These are phyloP conservation scores for Pythium apleroticum DNA, from an alignment of 352 stramenopile species.

Conservation along the genomic window DNA sequence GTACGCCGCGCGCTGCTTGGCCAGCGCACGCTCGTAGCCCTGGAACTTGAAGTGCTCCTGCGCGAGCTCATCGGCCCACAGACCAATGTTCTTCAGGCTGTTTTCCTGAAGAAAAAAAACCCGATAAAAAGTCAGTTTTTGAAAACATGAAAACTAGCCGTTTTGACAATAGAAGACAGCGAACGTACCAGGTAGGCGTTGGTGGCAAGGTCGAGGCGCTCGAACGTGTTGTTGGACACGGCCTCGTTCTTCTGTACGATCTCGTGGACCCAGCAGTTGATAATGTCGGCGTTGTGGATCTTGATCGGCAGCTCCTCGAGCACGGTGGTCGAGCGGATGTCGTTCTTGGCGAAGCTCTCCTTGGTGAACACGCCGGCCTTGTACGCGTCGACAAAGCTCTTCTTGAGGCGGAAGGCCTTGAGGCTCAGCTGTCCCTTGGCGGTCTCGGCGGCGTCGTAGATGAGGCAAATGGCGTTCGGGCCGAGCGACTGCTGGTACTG, in stretches of 20 bases:
- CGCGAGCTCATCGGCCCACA: constrained; percentile 97
- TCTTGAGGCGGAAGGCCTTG: constrained; percentile 96
- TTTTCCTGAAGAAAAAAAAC: constrained; percentile 75
- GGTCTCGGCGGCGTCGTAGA: constrained; percentile 98
- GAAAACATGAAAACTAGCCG: background rate
- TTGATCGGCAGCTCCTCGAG: constrained; percentile 96
- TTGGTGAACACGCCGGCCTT: constrained; percentile 85
- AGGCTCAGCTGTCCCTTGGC: constrained; percentile 92
- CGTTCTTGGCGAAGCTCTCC: constrained; percentile 80
- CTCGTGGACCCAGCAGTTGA: constrained; percentile 94
- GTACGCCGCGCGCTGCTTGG: constrained; percentile 82
- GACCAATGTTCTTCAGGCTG: constrained; percentile 97
- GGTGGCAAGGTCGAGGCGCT: constrained; percentile 95
- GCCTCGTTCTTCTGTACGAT: constrained; percentile 62
- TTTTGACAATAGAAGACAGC: constrained; percentile 3
- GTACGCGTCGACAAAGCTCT: constrained; percentile 91
- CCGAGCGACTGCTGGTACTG: constrained; percentile 97
- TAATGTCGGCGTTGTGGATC: constrained; percentile 94
- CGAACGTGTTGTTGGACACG: constrained; percentile 86
- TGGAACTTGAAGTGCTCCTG: constrained; percentile 95
- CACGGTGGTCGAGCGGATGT: constrained; percentile 87
- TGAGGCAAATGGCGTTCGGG: constrained; percentile 96
- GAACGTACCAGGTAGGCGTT: constrained; percentile 87
- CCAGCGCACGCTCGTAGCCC: constrained; percentile 83
- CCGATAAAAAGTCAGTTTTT: background rate